Percentiles rank a stretch among this genome's conserved stretches.
Conservation (phyloP, 1,139 yeast species). For the Blastobotrys ciferrii region DNA sequence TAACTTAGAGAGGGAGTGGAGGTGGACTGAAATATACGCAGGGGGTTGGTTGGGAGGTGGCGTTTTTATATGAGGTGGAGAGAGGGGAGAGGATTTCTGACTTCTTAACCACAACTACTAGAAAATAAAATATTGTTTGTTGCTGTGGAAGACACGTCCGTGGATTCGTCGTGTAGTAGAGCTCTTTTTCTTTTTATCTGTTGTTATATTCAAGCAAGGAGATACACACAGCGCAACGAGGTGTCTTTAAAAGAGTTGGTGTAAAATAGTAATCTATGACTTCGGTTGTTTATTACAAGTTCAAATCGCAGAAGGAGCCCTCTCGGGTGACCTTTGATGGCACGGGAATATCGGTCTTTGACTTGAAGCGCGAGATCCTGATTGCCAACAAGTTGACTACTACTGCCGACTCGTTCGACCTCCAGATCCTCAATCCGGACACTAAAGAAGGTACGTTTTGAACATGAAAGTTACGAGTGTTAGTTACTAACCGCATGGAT, state of each 20-base stretch:
- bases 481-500: neutral
- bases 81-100: neutral
- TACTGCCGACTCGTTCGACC: constrained; percentile 74
- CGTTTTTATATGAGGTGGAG: too few species aligned
- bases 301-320: constrained; percentile 78
- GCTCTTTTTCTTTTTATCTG: neutral
- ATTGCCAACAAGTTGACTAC: constrained; percentile 75
- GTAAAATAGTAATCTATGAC: constrained; percentile 52
- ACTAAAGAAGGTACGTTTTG: constrained; percentile 51
- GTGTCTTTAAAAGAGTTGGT: neutral
- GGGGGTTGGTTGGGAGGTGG: neutral
- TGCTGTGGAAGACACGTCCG: neutral
- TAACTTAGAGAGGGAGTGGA: too few species aligned
- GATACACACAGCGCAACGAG: neutral
- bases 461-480: neutral
- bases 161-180: neutral
- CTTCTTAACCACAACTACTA: neutral
- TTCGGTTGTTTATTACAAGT: constrained; percentile 83
- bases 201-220: neutral
- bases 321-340: constrained; percentile 89
- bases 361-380: constrained; percentile 86
- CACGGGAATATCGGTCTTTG: constrained; percentile 92
- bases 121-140: neutral
- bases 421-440: constrained; percentile 73
- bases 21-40: neutral